A percentile compares a stretch with the other conserved stretches of the same genome.
Evolutionary conservation across 768 basidiomycete species (phyloP).

Genomic region (Lactifluus hygrophoroides): DNA sequence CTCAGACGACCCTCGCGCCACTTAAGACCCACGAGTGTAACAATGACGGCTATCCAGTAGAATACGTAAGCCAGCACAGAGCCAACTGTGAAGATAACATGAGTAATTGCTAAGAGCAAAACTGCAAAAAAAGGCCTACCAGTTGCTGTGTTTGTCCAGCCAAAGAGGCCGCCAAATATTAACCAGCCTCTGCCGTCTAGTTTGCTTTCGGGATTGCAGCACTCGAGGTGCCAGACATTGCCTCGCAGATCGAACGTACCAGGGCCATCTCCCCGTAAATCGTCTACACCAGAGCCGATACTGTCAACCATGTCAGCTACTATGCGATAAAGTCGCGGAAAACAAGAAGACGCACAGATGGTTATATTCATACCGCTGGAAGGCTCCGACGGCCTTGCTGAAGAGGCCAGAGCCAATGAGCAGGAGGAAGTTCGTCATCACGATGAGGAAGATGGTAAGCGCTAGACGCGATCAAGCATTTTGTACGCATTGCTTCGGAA

Average conservation of each 20-base stretch:
- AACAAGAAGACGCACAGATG: slow-evolving; percentile 29
- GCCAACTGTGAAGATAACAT: slow-evolving; percentile 39
- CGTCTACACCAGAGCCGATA: slow-evolving; percentile 69
- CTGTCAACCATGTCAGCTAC: slow-evolving; percentile 16
- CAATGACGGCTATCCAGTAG: slow-evolving; percentile 85
- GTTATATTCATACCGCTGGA: slow-evolving; percentile 63
- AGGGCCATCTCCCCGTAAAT: slow-evolving; percentile 62
- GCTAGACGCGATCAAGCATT: slow-evolving; percentile 33
- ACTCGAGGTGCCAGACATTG: slow-evolving; percentile 83
- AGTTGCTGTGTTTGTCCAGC: slow-evolving; percentile 82
- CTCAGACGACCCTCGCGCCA: slow-evolving; percentile 30
- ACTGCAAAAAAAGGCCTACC: slow-evolving; percentile 30
- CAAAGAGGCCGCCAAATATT: slow-evolving; percentile 78
- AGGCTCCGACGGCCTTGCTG: slow-evolving; percentile 64
- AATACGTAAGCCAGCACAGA: slow-evolving; percentile 81
- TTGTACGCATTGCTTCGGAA: neutral
- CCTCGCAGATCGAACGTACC: slow-evolving; percentile 77
- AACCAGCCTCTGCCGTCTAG: slow-evolving; percentile 54
- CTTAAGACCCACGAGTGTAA: slow-evolving; percentile 57
- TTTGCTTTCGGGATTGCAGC: slow-evolving; percentile 60
- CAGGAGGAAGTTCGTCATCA: slow-evolving; percentile 86
- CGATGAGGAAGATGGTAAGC: slow-evolving; percentile 77
- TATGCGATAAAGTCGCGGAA: neutral
- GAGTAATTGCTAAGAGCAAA: neutral
- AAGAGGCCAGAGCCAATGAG: slow-evolving; percentile 94